Conservation (phyloP, 257 asterid species). For the Thymus quinquecostatus region DNA sequence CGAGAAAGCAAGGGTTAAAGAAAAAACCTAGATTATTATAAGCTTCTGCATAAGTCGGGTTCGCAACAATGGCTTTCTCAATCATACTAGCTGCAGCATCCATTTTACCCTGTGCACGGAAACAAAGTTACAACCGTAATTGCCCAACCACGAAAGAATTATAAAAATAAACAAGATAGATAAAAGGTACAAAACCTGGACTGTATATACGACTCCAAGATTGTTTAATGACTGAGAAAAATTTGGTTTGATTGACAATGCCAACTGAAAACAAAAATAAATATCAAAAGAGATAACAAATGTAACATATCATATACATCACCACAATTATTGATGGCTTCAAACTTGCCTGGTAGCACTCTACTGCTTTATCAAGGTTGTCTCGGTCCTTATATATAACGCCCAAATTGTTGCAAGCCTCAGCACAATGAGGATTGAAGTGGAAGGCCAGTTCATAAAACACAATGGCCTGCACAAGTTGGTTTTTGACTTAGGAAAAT, state of each 20-base stretch:
- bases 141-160: background rate
- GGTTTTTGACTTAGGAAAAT: slow-evolving; percentile 24
- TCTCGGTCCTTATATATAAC: slow-evolving; percentile 97
- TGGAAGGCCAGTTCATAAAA: slow-evolving; percentile 99
- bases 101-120: slow-evolving; percentile 84
- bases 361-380: slow-evolving; percentile 99
- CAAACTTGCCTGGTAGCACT: slow-evolving; percentile 88
- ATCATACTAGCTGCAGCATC: slow-evolving; percentile 98
- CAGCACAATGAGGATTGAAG: slow-evolving; percentile 99
- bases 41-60: slow-evolving; percentile 99
- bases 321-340: slow-evolving; percentile 32
- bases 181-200: slow-evolving; percentile 68
- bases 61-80: slow-evolving; percentile 96
- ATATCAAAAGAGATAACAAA: slow-evolving; percentile 29
- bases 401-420: slow-evolving; percentile 99
- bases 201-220: slow-evolving; percentile 99
- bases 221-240: slow-evolving; percentile 98
- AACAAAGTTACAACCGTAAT: slow-evolving; percentile 23
- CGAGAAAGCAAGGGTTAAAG: slow-evolving; percentile 4
- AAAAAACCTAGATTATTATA: slow-evolving; percentile 88
- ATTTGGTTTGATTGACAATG: slow-evolving; percentile 91
- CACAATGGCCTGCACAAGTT: slow-evolving; percentile 83
- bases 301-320: slow-evolving; percentile 13
- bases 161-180: slow-evolving; percentile 11
- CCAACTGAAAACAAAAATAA: slow-evolving; percentile 62